Percentiles rank a stretch among this genome's conserved stretches.
phyloP scores from a whole-genome alignment of 352 stramenopile species.

The Phytophthora tubulina region DNA sequence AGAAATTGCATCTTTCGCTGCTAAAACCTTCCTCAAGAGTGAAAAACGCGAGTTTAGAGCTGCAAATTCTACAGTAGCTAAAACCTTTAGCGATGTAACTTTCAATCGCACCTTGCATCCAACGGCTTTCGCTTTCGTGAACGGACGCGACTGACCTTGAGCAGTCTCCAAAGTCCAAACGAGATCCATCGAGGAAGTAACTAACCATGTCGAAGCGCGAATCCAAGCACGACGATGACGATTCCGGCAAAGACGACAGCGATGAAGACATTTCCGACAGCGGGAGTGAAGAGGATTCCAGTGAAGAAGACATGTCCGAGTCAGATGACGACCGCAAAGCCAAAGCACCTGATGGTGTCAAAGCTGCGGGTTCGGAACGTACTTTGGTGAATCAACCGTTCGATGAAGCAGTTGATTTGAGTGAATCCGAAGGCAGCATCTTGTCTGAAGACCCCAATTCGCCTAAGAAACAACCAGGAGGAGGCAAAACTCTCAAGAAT shows the following conservation, averaged over 20 bases:
- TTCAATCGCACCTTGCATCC: not conserved
- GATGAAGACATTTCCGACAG: constrained; percentile 68
- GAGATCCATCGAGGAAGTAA: constrained; percentile 23
- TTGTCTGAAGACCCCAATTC: constrained; percentile 62
- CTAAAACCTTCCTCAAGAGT: constrained; percentile 26
- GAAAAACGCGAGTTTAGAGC: not conserved
- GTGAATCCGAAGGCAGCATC: constrained; percentile 78
- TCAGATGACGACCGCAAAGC: constrained; percentile 61
- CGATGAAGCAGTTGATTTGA: constrained; percentile 89
- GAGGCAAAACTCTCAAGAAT: constrained; percentile 62
- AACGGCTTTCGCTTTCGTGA: constrained; percentile 15
- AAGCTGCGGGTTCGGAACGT: constrained; percentile 52
- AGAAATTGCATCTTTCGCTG: constrained; percentile 30
- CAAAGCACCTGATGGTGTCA: constrained; percentile 18
- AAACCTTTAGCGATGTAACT: not conserved
- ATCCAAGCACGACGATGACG: constrained; percentile 64
- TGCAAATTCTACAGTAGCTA: constrained; percentile 5
- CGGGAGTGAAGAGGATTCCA: constrained; percentile 56
- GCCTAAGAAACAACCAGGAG: constrained; percentile 57
- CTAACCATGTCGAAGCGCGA: constrained; percentile 68
- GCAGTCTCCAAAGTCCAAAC: constrained; percentile 1
- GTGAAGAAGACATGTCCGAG: constrained; percentile 80
- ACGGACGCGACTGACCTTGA: constrained; percentile 30
- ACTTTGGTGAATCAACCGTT: constrained; percentile 84
- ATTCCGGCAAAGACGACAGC: constrained; percentile 50